A percentile compares a stretch with the other conserved stretches of the same genome.
Evolutionary conservation across 1,139 yeast genomes (phyloP).

Genomic region (Pichia sp.): DNA sequence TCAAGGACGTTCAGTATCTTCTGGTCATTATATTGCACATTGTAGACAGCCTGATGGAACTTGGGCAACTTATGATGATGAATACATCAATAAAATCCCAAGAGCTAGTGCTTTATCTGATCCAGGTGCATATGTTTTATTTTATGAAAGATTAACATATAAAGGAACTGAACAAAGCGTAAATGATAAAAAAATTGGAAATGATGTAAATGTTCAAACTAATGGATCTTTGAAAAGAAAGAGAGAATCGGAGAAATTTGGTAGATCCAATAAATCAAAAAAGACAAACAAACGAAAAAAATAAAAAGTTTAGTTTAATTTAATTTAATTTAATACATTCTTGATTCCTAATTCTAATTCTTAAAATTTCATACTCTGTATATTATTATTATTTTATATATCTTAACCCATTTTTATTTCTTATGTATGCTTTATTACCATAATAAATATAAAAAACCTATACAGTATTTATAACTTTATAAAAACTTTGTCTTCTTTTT

Average conservation of each 20-base stretch:
- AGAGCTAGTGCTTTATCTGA: conserved; percentile 73
- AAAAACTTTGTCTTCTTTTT: too few species aligned
- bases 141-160: conserved; percentile 70
- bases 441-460: too few species aligned
- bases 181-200: not conserved
- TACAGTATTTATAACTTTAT: too few species aligned
- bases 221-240: conserved; percentile 7
- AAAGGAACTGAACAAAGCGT: conserved; percentile 24
- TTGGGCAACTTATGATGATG: conserved; percentile 96
- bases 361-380: too few species aligned
- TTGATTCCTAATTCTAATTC: too few species aligned
- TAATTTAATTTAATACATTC: too few species aligned
- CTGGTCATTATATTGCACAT: conserved; percentile 91
- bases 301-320: not conserved
- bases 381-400: too few species aligned
- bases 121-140: conserved; percentile 82
- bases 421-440: too few species aligned
- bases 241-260: not conserved
- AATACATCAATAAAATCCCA: conserved; percentile 65
- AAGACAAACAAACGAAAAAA: conserved; percentile 8
- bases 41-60: conserved; percentile 86
- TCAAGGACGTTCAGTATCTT: conserved; percentile 85
- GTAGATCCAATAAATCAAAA: not conserved
- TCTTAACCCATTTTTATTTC: too few species aligned
- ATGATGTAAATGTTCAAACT: not conserved